Conservation (phyloP, 2,329 filamentous ascomycete genomes). For the Cladosporium sp. region DNA sequence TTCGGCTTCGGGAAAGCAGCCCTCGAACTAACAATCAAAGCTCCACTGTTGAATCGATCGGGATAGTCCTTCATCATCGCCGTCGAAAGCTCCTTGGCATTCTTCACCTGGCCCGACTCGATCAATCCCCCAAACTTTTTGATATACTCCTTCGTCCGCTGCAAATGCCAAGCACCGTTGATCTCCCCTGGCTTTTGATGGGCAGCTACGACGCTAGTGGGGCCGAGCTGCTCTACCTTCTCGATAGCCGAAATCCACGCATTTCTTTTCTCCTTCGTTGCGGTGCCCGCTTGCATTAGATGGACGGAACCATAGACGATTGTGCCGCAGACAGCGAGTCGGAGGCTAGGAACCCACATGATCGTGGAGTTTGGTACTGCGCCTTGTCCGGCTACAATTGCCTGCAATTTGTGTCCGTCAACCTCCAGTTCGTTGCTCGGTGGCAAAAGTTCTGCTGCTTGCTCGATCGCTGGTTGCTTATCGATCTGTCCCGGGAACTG, state of each 20-base stretch:
- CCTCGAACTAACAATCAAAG: background rate
- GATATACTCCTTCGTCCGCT: background rate
- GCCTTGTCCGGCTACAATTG: background rate
- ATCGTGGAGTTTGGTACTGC: background rate
- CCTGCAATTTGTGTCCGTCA: background rate
- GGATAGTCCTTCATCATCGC: background rate
- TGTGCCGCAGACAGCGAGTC: background rate
- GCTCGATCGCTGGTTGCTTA: background rate
- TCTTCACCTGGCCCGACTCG: background rate
- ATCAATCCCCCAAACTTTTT: background rate
- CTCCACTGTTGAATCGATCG: background rate
- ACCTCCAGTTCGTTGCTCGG: background rate
- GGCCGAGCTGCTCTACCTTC: background rate
- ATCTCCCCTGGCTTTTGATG: background rate
- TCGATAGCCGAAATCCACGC: background rate
- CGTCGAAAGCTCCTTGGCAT: background rate
- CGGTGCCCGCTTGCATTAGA: background rate
- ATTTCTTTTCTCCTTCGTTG: background rate
- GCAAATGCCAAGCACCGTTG: background rate
- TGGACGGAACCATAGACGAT: background rate
- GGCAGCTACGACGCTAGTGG: background rate
- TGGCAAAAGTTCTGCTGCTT: background rate
- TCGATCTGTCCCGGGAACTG: background rate
- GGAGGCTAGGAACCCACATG: background rate
- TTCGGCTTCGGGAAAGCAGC: background rate